Percentiles rank a stretch among this genome's conserved stretches.
Conservation (phyloP, 2,329 filamentous ascomycete species). For the Madurella fahalii region DNA sequence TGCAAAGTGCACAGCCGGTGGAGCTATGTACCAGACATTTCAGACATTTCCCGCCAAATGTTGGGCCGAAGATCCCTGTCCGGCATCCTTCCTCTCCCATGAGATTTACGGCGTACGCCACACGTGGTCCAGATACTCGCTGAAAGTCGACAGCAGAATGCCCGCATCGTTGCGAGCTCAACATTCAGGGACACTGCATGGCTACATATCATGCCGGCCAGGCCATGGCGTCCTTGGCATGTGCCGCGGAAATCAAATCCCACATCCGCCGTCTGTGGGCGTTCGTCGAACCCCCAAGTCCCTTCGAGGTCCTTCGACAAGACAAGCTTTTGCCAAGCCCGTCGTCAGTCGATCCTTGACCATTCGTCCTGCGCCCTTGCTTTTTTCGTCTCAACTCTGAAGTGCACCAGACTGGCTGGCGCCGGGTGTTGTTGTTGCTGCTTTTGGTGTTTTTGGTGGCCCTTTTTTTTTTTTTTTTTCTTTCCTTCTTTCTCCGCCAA, state of each 20-base stretch:
- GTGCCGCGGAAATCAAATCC: slow-evolving; percentile 14
- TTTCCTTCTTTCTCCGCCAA: too few species aligned
- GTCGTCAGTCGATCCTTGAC: slow-evolving; percentile 4
- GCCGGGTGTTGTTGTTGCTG: background rate
- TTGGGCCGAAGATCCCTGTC: background rate
- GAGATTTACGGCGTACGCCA: background rate
- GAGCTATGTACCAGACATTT: background rate
- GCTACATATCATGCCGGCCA: background rate
- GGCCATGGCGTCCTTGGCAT: slow-evolving; percentile 8
- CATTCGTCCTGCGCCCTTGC: too few species aligned
- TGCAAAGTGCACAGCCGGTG: too few species aligned
- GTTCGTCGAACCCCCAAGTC: background rate
- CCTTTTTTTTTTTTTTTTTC: background rate
- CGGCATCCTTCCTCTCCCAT: background rate
- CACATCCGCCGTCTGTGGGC: slow-evolving; percentile 11
- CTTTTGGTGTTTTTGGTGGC: background rate
- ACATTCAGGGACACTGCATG: background rate
- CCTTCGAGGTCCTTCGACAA: background rate
- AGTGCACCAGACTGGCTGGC: too few species aligned
- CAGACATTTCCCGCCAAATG: background rate
- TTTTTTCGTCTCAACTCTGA: background rate
- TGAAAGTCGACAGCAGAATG: slow-evolving; percentile 4
- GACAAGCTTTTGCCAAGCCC: slow-evolving; percentile 27
- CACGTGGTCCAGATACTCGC: slow-evolving; percentile 19
- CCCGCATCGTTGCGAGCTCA: background rate